Conservation (phyloP, 2,329 filamentous ascomycete genomes). For the Pseudocercospora macadamiae region DNA sequence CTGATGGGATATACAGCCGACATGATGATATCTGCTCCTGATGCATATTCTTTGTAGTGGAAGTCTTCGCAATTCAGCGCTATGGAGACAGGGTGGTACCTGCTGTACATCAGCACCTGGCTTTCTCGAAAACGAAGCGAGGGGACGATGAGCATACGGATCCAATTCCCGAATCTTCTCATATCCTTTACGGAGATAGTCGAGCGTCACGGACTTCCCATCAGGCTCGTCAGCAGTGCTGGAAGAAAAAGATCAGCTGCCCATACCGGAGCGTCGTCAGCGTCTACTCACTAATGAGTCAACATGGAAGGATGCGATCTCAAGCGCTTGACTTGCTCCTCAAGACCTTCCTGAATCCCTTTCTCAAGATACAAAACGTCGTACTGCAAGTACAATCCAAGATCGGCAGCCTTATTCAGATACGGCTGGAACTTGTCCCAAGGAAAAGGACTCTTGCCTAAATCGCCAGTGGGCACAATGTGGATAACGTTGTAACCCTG, state of each 20-base stretch:
- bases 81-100: slow-evolving; percentile 57
- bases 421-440: slow-evolving; percentile 44
- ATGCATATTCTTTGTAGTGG: slow-evolving; percentile 58
- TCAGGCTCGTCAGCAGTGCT: slow-evolving; percentile 57
- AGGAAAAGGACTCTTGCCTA: slow-evolving; percentile 42
- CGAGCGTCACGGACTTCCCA: slow-evolving; percentile 58
- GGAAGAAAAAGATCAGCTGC: not conserved
- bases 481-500: slow-evolving; percentile 53
- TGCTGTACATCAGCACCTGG: not conserved
- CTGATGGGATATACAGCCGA: slow-evolving; percentile 63
- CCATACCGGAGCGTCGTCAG: not conserved
- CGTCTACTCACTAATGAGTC: slow-evolving; percentile 44
- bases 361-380: slow-evolving; percentile 45
- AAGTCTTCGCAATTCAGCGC: slow-evolving; percentile 65
- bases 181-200: slow-evolving; percentile 48
- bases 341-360: slow-evolving; percentile 28
- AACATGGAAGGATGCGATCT: slow-evolving; percentile 42
- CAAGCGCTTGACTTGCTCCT: slow-evolving; percentile 39
- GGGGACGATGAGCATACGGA: slow-evolving; percentile 52
- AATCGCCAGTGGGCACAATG: slow-evolving; percentile 34
- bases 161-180: slow-evolving; percentile 54
- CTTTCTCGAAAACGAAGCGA: no score
- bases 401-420: slow-evolving; percentile 46
- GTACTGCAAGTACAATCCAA: slow-evolving; percentile 53
- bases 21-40: slow-evolving; percentile 61